Evolutionary conservation across 2,329 filamentous ascomycete species (phyloP).

Genomic region (Trichoderma brevicompactum): DNA sequence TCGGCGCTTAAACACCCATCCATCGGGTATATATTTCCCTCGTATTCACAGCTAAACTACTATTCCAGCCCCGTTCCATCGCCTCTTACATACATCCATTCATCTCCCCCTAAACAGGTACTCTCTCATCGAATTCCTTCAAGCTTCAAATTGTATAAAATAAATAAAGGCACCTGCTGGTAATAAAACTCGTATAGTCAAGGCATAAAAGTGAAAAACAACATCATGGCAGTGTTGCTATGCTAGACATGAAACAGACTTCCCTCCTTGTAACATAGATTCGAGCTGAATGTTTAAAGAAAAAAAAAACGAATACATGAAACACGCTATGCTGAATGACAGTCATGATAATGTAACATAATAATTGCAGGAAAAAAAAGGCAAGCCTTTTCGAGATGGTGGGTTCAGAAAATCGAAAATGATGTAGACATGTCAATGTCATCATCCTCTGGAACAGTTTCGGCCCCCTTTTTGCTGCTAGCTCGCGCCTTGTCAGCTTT

Average conservation of each 20-base stretch:
- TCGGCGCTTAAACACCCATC: neutral
- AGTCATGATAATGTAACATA: neutral
- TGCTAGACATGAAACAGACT: neutral
- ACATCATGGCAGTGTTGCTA: neutral
- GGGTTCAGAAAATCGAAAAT: neutral
- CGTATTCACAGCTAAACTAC: neutral
- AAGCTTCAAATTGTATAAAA: neutral
- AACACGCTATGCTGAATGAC: constrained; percentile 11
- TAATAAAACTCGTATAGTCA: neutral
- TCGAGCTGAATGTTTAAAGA: neutral
- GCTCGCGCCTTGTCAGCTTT: constrained; percentile 29
- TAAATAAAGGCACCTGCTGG: neutral
- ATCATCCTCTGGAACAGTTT: neutral
- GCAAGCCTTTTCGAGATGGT: neutral
- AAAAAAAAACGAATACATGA: neutral
- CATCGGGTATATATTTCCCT: neutral
- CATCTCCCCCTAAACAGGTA: neutral
- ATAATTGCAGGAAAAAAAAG: neutral
- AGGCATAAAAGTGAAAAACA: neutral
- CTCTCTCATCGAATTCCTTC: neutral
- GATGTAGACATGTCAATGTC: neutral
- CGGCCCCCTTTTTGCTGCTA: constrained; percentile 3
- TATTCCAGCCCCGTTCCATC: neutral
- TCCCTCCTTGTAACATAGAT: neutral
- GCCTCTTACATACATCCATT: neutral